Base-by-base conservation (phyloP, 2,329 filamentous ascomycete genomes). In the Verticillium zaregamsianum region DNA sequence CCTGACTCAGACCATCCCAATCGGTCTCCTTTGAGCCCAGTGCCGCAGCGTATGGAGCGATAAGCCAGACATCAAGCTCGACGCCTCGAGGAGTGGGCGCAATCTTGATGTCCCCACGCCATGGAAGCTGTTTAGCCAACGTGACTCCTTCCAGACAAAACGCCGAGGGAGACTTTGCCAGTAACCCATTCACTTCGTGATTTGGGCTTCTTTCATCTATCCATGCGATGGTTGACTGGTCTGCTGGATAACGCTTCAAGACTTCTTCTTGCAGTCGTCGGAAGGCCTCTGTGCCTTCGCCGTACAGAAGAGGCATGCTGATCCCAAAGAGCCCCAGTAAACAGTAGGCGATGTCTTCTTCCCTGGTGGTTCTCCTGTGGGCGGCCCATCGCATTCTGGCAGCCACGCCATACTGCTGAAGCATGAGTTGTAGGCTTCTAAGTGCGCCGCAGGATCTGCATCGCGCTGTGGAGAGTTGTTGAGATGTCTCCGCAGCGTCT, bases 151-250 rank as follows among this genome's bases (percentile, higher is more conserved):
- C 20, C 45, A 52, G 20, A 20, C 11, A 25, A 14, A 52, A 52
- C 9, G n/a, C 45, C 11, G 45, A 52, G 8, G 45, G 45, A 12
- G 45, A 52, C 17, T 40, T 40, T 15, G 37, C 37, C 12, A 40
- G 15, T 2, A 40, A 15, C 17, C 37, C 37, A 17, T 12, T 40
- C 14, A 14, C 17, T n/a, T 17, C 37, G 2, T 40, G 3, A 7
- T 7, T 40, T 7, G 37, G 6, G 6, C 6, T n/a, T 12, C 17
- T 15, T 5, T 40, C 37, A 15, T 20, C 56, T 11, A 17, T n/a
- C 57, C 57, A 73, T 4, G 71, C 70, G 17, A 77, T 72, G 11
- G 76, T 64, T 4, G 72, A 72, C 25, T 77, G 72, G 60, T 77
- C 75, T n/a, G 71, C 67, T 1, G 70, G 66, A 23, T 61, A 65